These are phyloP conservation scores for Cytospora piceicola DNA, from an alignment of 2,329 filamentous ascomycete species.

Conservation along the genomic window DNA sequence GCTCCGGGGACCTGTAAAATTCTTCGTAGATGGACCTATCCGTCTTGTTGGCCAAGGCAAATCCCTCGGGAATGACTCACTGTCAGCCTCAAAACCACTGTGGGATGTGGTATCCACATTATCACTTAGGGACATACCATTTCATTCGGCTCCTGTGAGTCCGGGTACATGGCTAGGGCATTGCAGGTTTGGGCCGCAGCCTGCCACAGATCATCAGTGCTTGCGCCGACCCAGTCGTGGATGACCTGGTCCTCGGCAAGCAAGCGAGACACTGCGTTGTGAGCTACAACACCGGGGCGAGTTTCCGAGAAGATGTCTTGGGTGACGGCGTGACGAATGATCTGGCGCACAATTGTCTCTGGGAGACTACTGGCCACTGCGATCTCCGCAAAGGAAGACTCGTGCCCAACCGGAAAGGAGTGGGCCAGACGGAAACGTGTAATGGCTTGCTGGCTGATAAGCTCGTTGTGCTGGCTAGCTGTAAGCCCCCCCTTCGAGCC, in stretches of 20 bases:
- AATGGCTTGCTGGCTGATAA: slow-evolving; percentile 37
- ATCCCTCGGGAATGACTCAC: slow-evolving; percentile 29
- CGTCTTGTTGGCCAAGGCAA: slow-evolving; percentile 32
- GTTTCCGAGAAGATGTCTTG: slow-evolving; percentile 32
- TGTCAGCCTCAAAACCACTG: not conserved
- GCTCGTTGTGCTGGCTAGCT: slow-evolving; percentile 30
- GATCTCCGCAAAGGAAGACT: slow-evolving; percentile 34
- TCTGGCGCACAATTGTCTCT: slow-evolving; percentile 30
- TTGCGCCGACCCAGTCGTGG: slow-evolving; percentile 32
- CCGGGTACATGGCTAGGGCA: slow-evolving; percentile 30
- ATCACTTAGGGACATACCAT: slow-evolving; percentile 23
- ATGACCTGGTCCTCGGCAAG: slow-evolving; percentile 32
- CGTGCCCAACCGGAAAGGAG: slow-evolving; percentile 32
- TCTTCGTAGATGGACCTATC: slow-evolving; percentile 32
- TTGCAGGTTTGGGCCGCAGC: slow-evolving; percentile 32
- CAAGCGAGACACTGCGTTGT: slow-evolving; percentile 33
- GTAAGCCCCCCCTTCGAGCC: too few species aligned
- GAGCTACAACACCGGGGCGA: slow-evolving; percentile 29
- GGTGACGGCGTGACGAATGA: slow-evolving; percentile 29
- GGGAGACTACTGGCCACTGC: slow-evolving; percentile 30
- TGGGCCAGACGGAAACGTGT: slow-evolving; percentile 34
- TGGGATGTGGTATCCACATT: not conserved
- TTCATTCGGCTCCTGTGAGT: slow-evolving; percentile 32
- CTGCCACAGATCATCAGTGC: slow-evolving; percentile 33
- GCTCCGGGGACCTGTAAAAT: slow-evolving; percentile 32